Percentiles rank a stretch among this genome's conserved stretches.
Conservation (phyloP, 202 grass and related monocot species). For the Digitaria exilis region DNA sequence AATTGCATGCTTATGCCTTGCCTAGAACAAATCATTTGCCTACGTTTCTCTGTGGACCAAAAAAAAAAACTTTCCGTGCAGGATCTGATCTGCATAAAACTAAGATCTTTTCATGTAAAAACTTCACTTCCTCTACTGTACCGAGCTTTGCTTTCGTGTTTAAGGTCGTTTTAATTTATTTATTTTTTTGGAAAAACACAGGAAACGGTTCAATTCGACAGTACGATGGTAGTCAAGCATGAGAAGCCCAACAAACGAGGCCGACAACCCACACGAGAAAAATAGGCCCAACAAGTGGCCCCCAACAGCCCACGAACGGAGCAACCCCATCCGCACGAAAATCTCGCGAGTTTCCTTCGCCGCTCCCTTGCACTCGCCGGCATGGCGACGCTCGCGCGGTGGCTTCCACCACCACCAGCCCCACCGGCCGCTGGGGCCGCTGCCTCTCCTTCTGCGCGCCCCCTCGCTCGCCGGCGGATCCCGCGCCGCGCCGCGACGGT, state of each 20-base stretch:
- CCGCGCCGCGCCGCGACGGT: neutral
- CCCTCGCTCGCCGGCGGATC: neutral
- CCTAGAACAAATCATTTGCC: no score
- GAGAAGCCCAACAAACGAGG: neutral
- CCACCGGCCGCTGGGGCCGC: neutral
- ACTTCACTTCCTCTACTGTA: neutral
- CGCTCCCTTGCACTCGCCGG: constrained; percentile 39
- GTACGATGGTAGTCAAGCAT: no score
- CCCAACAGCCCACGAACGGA: constrained; percentile 28
- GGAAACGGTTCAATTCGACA: no score
- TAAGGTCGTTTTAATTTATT: neutral
- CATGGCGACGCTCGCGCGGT: constrained; percentile 66
- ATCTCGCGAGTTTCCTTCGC: constrained; percentile 20
- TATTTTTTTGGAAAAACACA: neutral
- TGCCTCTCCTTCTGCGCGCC: neutral
- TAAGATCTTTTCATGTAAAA: neutral
- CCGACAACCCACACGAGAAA: neutral
- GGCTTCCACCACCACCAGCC: constrained; percentile 42
- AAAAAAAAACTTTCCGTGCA: neutral
- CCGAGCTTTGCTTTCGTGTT: neutral
- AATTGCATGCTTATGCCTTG: neutral
- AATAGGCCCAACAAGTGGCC: neutral
- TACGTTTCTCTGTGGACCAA: neutral
- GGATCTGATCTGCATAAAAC: neutral
- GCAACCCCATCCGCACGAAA: constrained; percentile 52